Percentiles rank a stretch among this genome's conserved stretches.
These are phyloP conservation scores for Colletotrichum eleusines DNA, from an alignment of 2,329 filamentous ascomycete genomes.

Conservation along the genomic window DNA sequence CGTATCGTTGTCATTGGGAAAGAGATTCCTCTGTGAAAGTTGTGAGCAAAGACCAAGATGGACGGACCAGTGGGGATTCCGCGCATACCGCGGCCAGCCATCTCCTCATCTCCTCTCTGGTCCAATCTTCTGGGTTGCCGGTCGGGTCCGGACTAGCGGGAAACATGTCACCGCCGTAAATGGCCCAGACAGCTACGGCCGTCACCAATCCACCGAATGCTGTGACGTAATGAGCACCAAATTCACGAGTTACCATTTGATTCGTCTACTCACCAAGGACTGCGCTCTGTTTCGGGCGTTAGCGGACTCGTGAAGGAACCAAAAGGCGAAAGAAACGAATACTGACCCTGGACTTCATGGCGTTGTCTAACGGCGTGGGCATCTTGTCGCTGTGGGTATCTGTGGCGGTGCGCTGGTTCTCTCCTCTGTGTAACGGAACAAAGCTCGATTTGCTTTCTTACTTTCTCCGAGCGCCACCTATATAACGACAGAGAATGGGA, in stretches of 20 bases:
- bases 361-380: conserved; percentile 77
- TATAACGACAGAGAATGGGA: not conserved
- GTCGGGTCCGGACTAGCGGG: conserved; percentile 80
- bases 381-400: conserved; percentile 57
- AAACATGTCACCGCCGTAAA: conserved; percentile 89
- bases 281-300: conserved; percentile 23
- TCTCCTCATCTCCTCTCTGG: conserved; percentile 79
- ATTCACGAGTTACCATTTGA: no score
- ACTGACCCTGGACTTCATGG: conserved; percentile 76
- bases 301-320: conserved; percentile 8
- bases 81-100: conserved; percentile 83
- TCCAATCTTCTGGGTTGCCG: conserved; percentile 80
- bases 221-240: conserved; percentile 49
- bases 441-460: conserved; percentile 1
- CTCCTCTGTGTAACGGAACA: not conserved
- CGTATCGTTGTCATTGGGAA: conserved; percentile 58
- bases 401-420: conserved; percentile 24
- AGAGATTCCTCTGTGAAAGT: conserved; percentile 57
- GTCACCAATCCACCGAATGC: conserved; percentile 87
- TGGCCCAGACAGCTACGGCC: conserved; percentile 83
- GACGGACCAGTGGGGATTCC: not conserved
- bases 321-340: conserved; percentile 39
- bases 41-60: conserved; percentile 38
- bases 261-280: conserved; percentile 28
- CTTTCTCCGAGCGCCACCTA: no score